These are phyloP conservation scores for Evernia prunastri DNA, from an alignment of 495 filamentous ascomycete genomes.

Conservation along the genomic window DNA sequence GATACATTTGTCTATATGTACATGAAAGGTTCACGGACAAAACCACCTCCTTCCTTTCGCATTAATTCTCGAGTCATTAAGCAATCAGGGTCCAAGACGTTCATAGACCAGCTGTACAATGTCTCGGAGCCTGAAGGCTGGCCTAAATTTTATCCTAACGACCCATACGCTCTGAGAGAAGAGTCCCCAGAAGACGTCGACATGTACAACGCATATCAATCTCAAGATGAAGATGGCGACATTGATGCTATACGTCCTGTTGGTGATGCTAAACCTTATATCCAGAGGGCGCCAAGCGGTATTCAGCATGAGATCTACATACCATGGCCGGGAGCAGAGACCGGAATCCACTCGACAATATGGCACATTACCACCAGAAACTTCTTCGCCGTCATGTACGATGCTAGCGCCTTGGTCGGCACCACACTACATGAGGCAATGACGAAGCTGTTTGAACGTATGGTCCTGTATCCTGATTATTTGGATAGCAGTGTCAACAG, in stretches of 20 bases:
- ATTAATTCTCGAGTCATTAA: constrained; percentile 27
- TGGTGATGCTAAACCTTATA: constrained; percentile 5
- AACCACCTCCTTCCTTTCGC: constrained; percentile 30
- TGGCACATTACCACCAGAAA: constrained; percentile 32
- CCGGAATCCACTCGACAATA: constrained; percentile 29
- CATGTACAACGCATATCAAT: constrained; percentile 18
- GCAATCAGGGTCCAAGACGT: constrained; percentile 23
- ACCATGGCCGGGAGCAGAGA: constrained; percentile 28
- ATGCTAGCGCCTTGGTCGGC: constrained; percentile 47
- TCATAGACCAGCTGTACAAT: constrained; percentile 28
- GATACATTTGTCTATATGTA: constrained; percentile 32
- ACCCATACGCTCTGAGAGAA: constrained; percentile 8
- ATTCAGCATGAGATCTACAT: constrained; percentile 30
- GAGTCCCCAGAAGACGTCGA: constrained; percentile 10
- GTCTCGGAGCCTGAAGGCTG: constrained; percentile 27
- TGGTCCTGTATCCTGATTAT: constrained; percentile 27
- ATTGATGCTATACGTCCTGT: constrained; percentile 25
- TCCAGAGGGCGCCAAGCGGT: constrained; percentile 21
- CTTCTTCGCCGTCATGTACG: constrained; percentile 30
- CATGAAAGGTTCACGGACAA: constrained; percentile 28
- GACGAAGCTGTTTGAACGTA: constrained; percentile 48
- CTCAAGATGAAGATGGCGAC: constrained; percentile 17
- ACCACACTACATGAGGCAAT: constrained; percentile 52
- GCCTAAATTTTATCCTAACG: constrained; percentile 24
- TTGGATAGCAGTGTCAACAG: constrained; percentile 26